phyloP scores from a whole-genome alignment of 805 yeast species.

The Tetrapisispora namnaoensis region DNA sequence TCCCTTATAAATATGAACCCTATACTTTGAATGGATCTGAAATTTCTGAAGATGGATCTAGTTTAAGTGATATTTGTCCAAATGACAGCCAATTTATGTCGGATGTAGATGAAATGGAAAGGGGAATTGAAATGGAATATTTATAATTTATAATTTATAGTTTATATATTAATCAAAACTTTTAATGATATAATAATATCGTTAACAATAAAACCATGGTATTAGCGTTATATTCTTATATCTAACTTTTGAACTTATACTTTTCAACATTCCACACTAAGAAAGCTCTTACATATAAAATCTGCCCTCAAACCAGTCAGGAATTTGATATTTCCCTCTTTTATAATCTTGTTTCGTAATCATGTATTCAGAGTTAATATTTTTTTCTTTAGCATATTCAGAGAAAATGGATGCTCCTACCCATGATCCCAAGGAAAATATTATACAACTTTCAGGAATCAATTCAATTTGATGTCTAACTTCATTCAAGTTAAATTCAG shows the following conservation, averaged over 20 bases:
- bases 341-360: background rate
- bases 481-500: background rate
- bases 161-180: too few species aligned
- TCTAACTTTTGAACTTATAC: too few species aligned
- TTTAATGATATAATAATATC: background rate
- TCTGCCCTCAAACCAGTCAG: conserved; percentile 2
- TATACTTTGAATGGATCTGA: background rate
- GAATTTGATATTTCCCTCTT: background rate
- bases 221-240: too few species aligned
- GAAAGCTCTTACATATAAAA: background rate
- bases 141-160: background rate
- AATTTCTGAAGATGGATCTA: background rate
- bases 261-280: too few species aligned
- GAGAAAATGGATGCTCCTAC: conserved; percentile 3
- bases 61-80: background rate
- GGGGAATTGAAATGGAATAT: background rate
- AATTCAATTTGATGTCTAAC: background rate
- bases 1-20: background rate
- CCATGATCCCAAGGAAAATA: background rate
- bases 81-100: background rate
- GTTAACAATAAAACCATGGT: too few species aligned
- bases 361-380: background rate
- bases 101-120: background rate
- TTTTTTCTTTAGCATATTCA: background rate
- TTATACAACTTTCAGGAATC: background rate